Base-by-base conservation (phyloP, 345 rosid genomes). In the Toxicodendron radicans region DNA sequence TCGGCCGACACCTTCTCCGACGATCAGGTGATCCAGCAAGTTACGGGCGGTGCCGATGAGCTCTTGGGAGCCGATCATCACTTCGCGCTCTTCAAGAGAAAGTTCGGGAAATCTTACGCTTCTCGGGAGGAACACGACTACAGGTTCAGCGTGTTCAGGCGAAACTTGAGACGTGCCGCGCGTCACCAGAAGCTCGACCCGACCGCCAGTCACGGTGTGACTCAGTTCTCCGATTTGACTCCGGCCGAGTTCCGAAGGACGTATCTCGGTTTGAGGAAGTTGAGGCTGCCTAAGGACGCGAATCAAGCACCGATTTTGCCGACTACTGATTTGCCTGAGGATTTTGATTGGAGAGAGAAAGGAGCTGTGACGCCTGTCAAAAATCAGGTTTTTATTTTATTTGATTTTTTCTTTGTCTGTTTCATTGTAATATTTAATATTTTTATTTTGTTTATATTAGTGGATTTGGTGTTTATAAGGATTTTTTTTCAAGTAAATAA, bases 291-390 rank as follows among this genome's bases (percentile, higher is more conserved):
- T 1, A 87, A 83, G 58, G 98, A 95, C 68, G 96, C 98, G 1
- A 81, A 76, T 43, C 53, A 86, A 83, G 99, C 99, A 0, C 99
- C 98, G 73, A 83, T 95, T 61, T 80, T 95, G 57, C 99, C 98
- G 32, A 90, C 97, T 0, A 84, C 82, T 21, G 85, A 86, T 18
- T 83, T 95, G 70, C 96, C 98, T 0, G 88, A 78, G 79, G 94
- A 91, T 58, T 93, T 95, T 83, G 98, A 95, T 57, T 95, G 99
- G 99, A 89, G 98, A 83, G 97, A 92, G 57, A 88, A 71, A n/a
- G 99, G 99, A 11, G 99, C 98, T 2, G 98, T 95, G 9, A 64
- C 94, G 7, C 77, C 83, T 48, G 88, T 91, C 30, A 95, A 95
- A 74, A 89, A 93, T 64, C 99, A 95, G 95, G 99, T 93, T 12